Evolutionary conservation across 768 basidiomycete species (phyloP), one percentile per base, ranked within the genome.

Genomic region (Trametes sanguinea): DNA sequence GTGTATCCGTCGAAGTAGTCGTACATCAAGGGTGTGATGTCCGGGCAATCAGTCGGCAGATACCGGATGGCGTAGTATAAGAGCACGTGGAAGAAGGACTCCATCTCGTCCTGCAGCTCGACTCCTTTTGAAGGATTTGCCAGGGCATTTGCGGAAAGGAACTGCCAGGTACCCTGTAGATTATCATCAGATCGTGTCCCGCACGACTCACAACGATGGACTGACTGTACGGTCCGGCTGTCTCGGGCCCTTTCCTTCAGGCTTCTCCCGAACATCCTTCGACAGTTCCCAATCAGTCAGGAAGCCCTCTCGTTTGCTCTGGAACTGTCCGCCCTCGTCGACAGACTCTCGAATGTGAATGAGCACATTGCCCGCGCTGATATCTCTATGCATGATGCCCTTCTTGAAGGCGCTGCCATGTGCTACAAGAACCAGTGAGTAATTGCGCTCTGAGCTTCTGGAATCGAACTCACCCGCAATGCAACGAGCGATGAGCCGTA

Each of bases 161-260:
- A 67, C 42, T 64, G 65, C 65, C 65, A 67, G 16, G 65, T 67
- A 0, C 66, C 62, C 66, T 67, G n/a, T 1, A 10, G 11, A n/a
- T 0, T 11, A 13, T 29, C 8, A 7, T 53, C 30, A 44, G 30
- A 17, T 29, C 2, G 13, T 2, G 13, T 5, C 4, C 14, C 43
- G 37, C 9, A 16, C 4, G n/a, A 32, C 9, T 17, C 9, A 30
- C 10, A 8, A 8, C 10, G 27, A 13, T 37, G 35, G 6, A 35
- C 53, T n/a, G 22, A 61, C 60, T 6, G 60, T 61, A 8, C 60
- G 45, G 2, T 17, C 30, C 3, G 56, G 48, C 22, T 48, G 53
- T 4, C 30, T 35, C 4, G 58, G 51, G 17, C 32, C 27, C 27
- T 8, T 47, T 29, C 5, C 3, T 17, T 1, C 44, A 22, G 22